phyloP scores from a whole-genome alignment of 2,329 filamentous ascomycete species.

The Domatiomyces globalis region DNA sequence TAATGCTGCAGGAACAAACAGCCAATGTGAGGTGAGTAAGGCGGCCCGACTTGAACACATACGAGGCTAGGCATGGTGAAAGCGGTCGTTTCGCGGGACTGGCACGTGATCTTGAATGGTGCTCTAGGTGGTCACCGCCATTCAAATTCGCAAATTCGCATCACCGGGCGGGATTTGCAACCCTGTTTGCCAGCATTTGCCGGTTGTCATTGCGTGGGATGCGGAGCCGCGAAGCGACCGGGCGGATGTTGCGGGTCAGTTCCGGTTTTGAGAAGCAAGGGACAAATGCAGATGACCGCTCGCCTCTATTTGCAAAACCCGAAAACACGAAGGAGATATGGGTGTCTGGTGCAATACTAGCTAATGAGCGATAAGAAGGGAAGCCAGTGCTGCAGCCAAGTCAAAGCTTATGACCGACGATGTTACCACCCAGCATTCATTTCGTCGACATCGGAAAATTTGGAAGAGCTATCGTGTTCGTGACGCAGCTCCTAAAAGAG shows the following conservation, averaged over 20 bases:
- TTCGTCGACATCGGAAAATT: too few relatives aligned
- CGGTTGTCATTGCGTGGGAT: neutral
- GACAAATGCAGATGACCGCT: neutral
- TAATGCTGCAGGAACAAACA: neutral
- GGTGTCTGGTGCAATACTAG: neutral
- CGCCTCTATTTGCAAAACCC: neutral
- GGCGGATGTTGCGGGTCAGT: neutral
- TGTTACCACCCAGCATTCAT: too few relatives aligned
- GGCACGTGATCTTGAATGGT: neutral
- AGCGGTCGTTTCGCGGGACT: neutral
- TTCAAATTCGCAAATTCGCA: neutral
- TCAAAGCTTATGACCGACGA: too few relatives aligned
- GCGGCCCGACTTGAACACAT: neutral
- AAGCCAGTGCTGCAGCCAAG: neutral
- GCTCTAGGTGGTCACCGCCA: neutral
- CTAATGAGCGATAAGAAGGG: neutral
- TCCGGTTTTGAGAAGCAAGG: neutral
- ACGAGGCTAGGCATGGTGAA: neutral
- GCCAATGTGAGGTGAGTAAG: neutral
- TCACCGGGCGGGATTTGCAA: neutral
- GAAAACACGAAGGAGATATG: neutral
- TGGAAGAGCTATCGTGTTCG: neutral
- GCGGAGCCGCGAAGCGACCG: too few relatives aligned
- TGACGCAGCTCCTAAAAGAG: neutral
- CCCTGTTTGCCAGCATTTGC: neutral